phyloP scores from a whole-genome alignment of 495 filamentous ascomycete genomes.

The Staphylotrichum tortipilum region DNA sequence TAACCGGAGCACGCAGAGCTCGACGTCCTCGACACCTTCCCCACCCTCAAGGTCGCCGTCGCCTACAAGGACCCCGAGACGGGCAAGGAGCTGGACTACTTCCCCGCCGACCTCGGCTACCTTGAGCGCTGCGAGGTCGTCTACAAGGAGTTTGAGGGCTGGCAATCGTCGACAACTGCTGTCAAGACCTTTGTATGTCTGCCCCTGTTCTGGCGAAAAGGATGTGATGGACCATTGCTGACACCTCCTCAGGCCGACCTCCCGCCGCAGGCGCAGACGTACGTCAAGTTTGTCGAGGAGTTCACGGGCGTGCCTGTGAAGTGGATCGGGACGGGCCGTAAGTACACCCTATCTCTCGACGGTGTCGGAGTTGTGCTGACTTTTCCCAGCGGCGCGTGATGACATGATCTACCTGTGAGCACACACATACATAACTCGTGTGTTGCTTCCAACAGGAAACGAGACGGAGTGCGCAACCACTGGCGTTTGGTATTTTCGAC shows the following conservation, averaged over 20 bases:
- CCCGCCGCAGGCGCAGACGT: constrained; percentile 64
- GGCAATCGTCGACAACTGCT: constrained; percentile 58
- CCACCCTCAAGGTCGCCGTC: constrained; percentile 68
- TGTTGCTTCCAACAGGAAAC: background rate
- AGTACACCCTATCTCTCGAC: background rate
- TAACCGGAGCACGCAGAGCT: constrained; percentile 33
- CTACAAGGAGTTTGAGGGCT: constrained; percentile 71
- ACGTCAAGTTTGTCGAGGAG: constrained; percentile 64
- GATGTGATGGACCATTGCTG: background rate
- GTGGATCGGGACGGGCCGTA: constrained; percentile 70
- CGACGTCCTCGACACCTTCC: constrained; percentile 76
- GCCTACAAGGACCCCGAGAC: constrained; percentile 53
- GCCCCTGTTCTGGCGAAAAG: background rate
- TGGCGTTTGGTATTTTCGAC: background rate
- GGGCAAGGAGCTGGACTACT: constrained; percentile 26
- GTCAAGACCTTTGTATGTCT: constrained; percentile 22
- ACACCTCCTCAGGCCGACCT: constrained; percentile 50
- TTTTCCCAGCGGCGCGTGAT: constrained; percentile 9
- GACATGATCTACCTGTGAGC: constrained; percentile 18
- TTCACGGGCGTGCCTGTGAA: constrained; percentile 62
- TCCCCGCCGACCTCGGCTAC: constrained; percentile 30
- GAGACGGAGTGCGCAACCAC: background rate
- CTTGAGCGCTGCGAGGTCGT: constrained; percentile 44
- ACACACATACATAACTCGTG: background rate
- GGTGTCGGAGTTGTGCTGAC: too few species aligned